phyloP scores from a whole-genome alignment of 108 stramenopile species.

The Fistulifera solaris region DNA sequence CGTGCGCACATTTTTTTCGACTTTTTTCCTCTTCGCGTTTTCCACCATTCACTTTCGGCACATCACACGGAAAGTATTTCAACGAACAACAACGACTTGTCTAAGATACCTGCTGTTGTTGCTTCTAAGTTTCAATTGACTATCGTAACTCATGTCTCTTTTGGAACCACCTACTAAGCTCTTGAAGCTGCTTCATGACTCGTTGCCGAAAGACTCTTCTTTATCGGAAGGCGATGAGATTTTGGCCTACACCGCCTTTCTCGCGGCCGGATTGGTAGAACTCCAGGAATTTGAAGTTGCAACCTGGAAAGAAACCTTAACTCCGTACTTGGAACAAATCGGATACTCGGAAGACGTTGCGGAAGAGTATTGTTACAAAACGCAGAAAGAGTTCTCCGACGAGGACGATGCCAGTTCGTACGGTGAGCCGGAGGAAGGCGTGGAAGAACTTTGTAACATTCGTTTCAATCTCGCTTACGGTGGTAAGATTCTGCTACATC shows the following conservation, averaged over 20 bases:
- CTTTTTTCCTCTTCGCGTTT: no score
- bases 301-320: constrained; percentile 48
- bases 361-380: constrained; percentile 38
- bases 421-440: constrained; percentile 78
- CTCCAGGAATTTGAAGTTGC: constrained; percentile 38
- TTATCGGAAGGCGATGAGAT: constrained; percentile 41
- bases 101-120: no score
- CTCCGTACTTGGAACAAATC: constrained; percentile 42
- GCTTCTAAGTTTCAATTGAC: no score
- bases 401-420: constrained; percentile 54
- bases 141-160: constrained; percentile 41
- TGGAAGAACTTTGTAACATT: constrained; percentile 89
- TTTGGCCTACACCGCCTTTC: constrained; percentile 67
- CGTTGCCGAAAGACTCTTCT: constrained; percentile 23
- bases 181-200: constrained; percentile 44
- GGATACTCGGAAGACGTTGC: constrained; percentile 21
- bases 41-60: no score
- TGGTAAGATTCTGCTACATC: constrained; percentile 94
- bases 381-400: constrained; percentile 31
- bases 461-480: constrained; percentile 93
- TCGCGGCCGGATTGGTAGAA: constrained; percentile 53
- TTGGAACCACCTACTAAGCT: constrained; percentile 60
- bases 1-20: no score
- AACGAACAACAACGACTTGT: no score
- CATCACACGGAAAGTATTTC: no score